Conservation (phyloP, 257 asterid genomes). For the Thymus quinquecostatus region DNA sequence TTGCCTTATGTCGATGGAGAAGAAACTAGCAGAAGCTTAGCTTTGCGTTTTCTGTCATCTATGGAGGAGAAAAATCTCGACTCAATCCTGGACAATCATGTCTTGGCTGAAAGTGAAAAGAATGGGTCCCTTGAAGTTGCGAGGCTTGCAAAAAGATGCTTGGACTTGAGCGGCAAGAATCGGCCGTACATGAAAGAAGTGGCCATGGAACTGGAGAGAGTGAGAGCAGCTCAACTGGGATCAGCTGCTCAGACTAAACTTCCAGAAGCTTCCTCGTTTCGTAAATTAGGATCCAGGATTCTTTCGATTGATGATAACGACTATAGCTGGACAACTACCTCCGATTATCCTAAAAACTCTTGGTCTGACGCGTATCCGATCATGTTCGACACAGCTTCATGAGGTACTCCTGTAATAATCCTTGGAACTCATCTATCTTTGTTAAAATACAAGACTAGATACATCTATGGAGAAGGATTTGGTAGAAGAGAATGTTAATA, state of each 20-base stretch:
- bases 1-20: background rate
- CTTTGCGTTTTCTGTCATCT: background rate
- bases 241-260: background rate
- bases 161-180: slow-evolving; percentile 30
- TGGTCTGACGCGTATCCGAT: slow-evolving; percentile 30
- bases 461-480: no score
- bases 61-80: slow-evolving; percentile 9
- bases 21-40: slow-evolving; percentile 9
- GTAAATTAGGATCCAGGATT: background rate
- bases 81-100: slow-evolving; percentile 18
- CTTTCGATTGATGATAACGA: slow-evolving; percentile 17
- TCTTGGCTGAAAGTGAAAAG: background rate
- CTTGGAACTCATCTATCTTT: background rate
- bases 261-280: slow-evolving; percentile 11
- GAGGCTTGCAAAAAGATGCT: slow-evolving; percentile 32
- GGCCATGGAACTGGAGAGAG: slow-evolving; percentile 27
- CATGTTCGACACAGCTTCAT: slow-evolving; percentile 12
- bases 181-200: slow-evolving; percentile 37
- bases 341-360: slow-evolving; percentile 7
- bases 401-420: background rate
- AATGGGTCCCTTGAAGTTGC: slow-evolving; percentile 29
- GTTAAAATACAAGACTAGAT: no score
- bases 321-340: slow-evolving; percentile 25
- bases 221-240: slow-evolving; percentile 10
- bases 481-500: background rate